Base-by-base conservation (phyloP, 805 yeast genomes). In the Saccharomycopsis sp. region DNA sequence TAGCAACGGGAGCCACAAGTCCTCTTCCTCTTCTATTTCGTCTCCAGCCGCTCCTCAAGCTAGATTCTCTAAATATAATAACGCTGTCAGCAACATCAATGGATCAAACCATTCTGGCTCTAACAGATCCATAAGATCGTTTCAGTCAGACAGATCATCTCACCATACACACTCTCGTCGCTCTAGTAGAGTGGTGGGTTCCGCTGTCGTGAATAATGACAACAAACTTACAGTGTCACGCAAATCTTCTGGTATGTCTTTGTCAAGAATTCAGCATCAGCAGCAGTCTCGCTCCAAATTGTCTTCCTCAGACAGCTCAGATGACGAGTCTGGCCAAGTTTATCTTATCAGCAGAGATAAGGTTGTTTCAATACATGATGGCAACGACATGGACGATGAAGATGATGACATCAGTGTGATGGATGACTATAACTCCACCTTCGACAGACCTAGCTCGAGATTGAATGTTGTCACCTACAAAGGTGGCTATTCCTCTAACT, bases 331-430 rank as follows among this genome's bases (percentile, higher is more conserved):
- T 20, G 37, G 24, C 23, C 58, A 56, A 37, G 54, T 52, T 2
- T 56, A 41, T 18, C 57, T 56, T 9, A 52, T 56, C 21, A 48
- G 58, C 15, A 53, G 41, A 40, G 58, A 52, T 37, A 41, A 52
- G n/a, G 55, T 57, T 16, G 34, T 52, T 15, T 56, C 57, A 15
- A 5, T 56, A 3, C 52, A 56, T 34, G 52, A 53, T 24, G 48
- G 52, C 2, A 3, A 24, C 3, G 41, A 50, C 16, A 15, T 14
- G 34, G 58, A 56, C 5, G 29, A 24, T 8, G 50, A 55, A 15
- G 24, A 18, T 4, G 55, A 16, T 20, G 24, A 16, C 7, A 24
- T 21, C 16, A 47, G 53, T 16, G 20, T 54, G 18, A 16, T 40
- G 34, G 57, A 54, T 50, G 57, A 29, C 23, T 29, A 34, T 16